phyloP scores from a whole-genome alignment of 805 yeast genomes.

The Aciculoconidium aculeatum region DNA sequence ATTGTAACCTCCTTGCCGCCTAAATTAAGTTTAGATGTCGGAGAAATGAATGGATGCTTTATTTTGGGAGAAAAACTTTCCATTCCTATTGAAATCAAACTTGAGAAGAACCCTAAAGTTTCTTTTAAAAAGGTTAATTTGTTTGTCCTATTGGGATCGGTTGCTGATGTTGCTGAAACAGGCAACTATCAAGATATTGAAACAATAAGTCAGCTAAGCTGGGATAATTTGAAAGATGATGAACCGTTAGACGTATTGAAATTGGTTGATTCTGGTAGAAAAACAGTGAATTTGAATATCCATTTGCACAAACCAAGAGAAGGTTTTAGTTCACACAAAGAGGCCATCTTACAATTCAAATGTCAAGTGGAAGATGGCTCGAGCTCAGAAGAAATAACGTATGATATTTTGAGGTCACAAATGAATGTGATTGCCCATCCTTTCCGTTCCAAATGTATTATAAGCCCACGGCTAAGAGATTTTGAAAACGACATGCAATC shows the following conservation, averaged over 20 bases:
- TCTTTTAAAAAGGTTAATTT: conserved; percentile 17
- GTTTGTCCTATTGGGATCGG: conserved; percentile 15
- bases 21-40: conserved; percentile 7
- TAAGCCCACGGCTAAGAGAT: conserved; percentile 24
- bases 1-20: conserved; percentile 9
- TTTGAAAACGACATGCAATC: conserved; percentile 29
- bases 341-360: conserved; percentile 17
- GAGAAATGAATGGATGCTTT: conserved; percentile 8
- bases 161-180: conserved; percentile 5
- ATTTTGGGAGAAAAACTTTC: conserved; percentile 27
- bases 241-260: conserved; percentile 24
- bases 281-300: too few relatives aligned
- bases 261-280: conserved; percentile 8
- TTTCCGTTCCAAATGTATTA: conserved; percentile 17
- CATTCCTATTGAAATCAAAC: conserved; percentile 16
- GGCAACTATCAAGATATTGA: conserved; percentile 11
- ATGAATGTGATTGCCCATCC: conserved; percentile 21
- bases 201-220: conserved; percentile 19
- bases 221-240: conserved; percentile 37
- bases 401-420: conserved; percentile 16
- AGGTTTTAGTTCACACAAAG: too few relatives aligned
- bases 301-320: conserved; percentile 14
- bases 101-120: conserved; percentile 9
- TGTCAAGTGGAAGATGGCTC: conserved; percentile 17
- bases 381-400: conserved; percentile 12